Conservation (phyloP, 768 basidiomycete species). For the Terana coerulea region DNA sequence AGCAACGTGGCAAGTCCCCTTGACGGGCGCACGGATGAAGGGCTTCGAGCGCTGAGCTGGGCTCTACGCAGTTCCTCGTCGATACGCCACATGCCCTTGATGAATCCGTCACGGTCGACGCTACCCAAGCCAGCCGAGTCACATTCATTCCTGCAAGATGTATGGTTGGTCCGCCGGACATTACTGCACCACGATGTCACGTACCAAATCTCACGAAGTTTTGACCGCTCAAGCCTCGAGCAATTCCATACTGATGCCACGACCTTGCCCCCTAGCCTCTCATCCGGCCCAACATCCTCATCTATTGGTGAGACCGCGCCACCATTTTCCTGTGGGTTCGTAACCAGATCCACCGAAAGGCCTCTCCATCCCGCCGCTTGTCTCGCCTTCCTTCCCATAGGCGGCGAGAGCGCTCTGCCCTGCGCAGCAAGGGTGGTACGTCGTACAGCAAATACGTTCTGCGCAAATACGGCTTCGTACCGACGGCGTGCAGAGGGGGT, state of each 20-base stretch:
- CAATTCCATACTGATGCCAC: constrained; percentile 61
- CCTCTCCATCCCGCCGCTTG: constrained; percentile 75
- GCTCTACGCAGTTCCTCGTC: constrained; percentile 76
- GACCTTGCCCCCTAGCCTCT: constrained; percentile 51
- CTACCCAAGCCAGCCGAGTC: constrained; percentile 52
- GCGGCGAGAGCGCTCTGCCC: constrained; percentile 15
- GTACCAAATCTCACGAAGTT: constrained; percentile 66
- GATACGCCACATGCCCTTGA: constrained; percentile 81
- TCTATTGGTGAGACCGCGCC: constrained; percentile 26
- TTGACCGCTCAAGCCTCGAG: constrained; percentile 50
- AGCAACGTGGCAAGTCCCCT: background rate
- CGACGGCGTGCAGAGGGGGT: constrained; percentile 60
- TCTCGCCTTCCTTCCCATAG: constrained; percentile 38
- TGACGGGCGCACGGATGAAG: constrained; percentile 1
- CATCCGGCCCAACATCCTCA: constrained; percentile 38
- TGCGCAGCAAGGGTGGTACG: constrained; percentile 21
- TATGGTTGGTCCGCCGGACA: background rate
- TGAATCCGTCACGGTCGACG: constrained; percentile 65
- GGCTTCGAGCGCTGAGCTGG: constrained; percentile 27
- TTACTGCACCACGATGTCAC: constrained; percentile 17
- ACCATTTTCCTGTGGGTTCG: constrained; percentile 33
- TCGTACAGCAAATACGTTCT: constrained; percentile 51
- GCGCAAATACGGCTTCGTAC: constrained; percentile 64
- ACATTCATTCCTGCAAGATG: constrained; percentile 60
- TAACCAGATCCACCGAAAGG: constrained; percentile 63